Evolutionary conservation across 192 early-diverging fungal genomes (phyloP).

Genomic region (Umbelopsis isabellina): DNA sequence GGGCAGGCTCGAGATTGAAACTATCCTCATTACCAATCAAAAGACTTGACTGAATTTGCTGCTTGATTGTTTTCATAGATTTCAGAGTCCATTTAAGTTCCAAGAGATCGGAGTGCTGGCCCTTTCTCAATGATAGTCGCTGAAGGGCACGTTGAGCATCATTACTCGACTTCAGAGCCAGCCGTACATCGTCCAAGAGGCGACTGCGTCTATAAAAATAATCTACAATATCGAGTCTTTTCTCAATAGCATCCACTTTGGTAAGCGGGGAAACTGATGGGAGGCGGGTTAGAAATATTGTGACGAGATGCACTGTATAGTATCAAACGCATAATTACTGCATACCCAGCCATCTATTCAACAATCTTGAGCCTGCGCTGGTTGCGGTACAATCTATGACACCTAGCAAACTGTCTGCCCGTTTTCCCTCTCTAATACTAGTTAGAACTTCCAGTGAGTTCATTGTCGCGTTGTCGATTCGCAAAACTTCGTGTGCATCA

Average conservation of each 20-base stretch:
- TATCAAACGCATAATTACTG: conserved; percentile 4
- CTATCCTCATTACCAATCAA: neutral
- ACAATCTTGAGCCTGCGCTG: conserved; percentile 72
- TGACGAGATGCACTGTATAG: neutral
- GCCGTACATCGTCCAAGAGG: conserved; percentile 54
- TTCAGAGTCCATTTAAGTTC: conserved; percentile 62
- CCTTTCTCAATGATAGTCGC: conserved; percentile 67
- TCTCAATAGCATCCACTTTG: conserved; percentile 62
- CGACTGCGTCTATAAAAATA: conserved; percentile 62
- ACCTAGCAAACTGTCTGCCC: conserved; percentile 66
- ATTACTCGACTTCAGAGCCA: conserved; percentile 54
- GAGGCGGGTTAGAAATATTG: neutral
- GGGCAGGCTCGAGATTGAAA: neutral
- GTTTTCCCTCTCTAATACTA: conserved; percentile 52
- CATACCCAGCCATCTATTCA: conserved; percentile 65
- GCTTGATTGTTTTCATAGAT: conserved; percentile 50
- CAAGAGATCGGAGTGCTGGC: conserved; percentile 64
- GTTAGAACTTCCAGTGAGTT: conserved; percentile 76
- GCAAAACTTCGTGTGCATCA: conserved; percentile 58
- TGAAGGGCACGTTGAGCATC: conserved; percentile 74
- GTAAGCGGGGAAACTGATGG: conserved; percentile 69
- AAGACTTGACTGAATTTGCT: conserved; percentile 26
- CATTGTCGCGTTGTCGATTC: conserved; percentile 82
- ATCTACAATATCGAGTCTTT: conserved; percentile 74
- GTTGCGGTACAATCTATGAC: conserved; percentile 83